phyloP scores from a whole-genome alignment of 352 stramenopile genomes.

The Phytopythium litorale region DNA sequence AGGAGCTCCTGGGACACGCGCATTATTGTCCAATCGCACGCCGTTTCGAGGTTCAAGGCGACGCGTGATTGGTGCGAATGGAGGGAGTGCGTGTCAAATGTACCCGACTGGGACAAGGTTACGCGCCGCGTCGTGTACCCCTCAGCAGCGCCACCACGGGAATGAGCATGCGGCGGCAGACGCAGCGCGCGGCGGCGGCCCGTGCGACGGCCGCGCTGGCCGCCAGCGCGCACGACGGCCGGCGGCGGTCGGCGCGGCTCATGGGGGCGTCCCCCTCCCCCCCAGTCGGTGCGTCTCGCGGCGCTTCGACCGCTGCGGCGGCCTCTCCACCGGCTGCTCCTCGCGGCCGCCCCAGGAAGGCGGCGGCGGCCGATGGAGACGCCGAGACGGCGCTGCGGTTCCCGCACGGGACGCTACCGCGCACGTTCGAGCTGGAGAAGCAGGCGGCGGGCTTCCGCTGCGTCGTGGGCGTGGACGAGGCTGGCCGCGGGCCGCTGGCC shows the following conservation, averaged over 20 bases:
- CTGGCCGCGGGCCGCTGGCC: conserved; percentile 92
- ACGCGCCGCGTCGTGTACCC: conserved; percentile 2
- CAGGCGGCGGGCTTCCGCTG: conserved; percentile 47
- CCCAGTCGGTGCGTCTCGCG: background rate
- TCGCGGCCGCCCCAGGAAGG: background rate
- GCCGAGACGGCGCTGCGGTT: conserved; percentile 12
- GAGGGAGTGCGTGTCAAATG: background rate
- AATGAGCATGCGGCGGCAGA: conserved; percentile 20
- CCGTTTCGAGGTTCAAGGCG: conserved; percentile 1
- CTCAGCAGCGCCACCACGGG: background rate
- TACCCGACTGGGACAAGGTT: background rate
- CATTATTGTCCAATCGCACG: conserved; percentile 15
- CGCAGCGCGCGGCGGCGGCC: conserved; percentile 14
- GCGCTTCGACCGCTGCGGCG: conserved; percentile 4
- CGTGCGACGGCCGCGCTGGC: conserved; percentile 13
- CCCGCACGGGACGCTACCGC: conserved; percentile 49
- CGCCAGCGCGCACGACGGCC: conserved; percentile 8
- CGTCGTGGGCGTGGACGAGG: conserved; percentile 96
- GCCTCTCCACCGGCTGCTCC: background rate
- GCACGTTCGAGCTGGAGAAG: conserved; percentile 48
- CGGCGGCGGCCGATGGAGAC: background rate
- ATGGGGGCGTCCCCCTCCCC: background rate
- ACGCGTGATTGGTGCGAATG: conserved; percentile 30
- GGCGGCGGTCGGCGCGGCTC: conserved; percentile 23
- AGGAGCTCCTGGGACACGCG: conserved; percentile 1